Percentiles rank a stretch among this genome's conserved stretches.
Conservation (phyloP, 768 basidiomycete genomes). For the Dentipellis sp. region DNA sequence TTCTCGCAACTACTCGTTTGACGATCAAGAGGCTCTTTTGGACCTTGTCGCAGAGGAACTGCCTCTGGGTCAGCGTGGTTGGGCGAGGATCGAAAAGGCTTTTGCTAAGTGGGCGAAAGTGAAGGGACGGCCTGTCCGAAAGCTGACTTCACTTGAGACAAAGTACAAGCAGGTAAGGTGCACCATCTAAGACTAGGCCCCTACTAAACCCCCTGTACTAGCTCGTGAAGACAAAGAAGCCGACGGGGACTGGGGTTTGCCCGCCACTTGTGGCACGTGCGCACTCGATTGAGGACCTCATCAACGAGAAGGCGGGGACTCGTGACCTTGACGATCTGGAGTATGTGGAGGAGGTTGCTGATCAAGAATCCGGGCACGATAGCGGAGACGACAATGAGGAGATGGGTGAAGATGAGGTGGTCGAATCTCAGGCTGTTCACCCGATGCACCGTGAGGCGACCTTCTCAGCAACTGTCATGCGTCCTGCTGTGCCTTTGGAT, state of each 20-base stretch:
- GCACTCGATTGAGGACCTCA: not conserved
- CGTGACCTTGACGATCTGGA: not conserved
- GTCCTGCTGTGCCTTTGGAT: not conserved
- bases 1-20: not conserved
- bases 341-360: not conserved
- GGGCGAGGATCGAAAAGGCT: not conserved
- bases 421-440: no score
- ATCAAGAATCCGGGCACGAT: not conserved
- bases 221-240: not conserved
- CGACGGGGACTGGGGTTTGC: not conserved
- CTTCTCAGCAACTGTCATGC: not conserved
- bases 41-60: not conserved
- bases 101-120: not conserved
- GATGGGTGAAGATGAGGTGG: no score
- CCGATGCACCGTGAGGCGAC: not conserved
- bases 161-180: not conserved
- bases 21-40: not conserved
- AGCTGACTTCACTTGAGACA: not conserved
- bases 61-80: not conserved
- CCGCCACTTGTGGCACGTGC: not conserved
- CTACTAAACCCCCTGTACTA: no score
- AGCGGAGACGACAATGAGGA: not conserved
- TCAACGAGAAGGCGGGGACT: not conserved
- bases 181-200: no score
- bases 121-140: not conserved